These are phyloP conservation scores for Mycena latifolia DNA, from an alignment of 768 basidiomycete species.

Conservation along the genomic window DNA sequence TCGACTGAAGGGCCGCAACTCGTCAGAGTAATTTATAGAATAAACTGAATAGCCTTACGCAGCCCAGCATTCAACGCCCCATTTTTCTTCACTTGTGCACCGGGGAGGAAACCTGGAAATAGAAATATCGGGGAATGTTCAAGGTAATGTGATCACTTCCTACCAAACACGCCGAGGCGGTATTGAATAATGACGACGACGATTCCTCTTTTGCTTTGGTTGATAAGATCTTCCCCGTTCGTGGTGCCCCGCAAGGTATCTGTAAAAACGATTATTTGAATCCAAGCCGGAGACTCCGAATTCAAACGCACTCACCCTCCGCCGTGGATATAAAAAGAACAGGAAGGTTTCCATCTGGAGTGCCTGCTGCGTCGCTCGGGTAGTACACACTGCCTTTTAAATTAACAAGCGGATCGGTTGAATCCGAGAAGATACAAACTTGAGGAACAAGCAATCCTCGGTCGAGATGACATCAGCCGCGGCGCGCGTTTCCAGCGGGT, in stretches of 20 bases:
- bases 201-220: neutral
- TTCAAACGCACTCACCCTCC: neutral
- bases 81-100: too few species aligned
- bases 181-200: too few species aligned
- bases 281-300: neutral
- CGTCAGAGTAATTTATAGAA: too few species aligned
- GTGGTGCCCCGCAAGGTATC: conserved; percentile 48
- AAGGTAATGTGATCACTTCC: too few species aligned
- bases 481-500: conserved; percentile 15
- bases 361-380: conserved; percentile 44
- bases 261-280: conserved; percentile 42
- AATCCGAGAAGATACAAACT: conserved; percentile 36
- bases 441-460: conserved; percentile 50
- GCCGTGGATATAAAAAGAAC: conserved; percentile 58
- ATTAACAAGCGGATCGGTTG: neutral
- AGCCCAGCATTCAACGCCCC: too few species aligned
- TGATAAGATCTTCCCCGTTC: conserved; percentile 52
- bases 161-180: too few species aligned
- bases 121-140: too few species aligned
- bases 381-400: conserved; percentile 48
- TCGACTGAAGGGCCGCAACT: neutral
- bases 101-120: too few species aligned
- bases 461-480: conserved; percentile 18
- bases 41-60: too few species aligned
- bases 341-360: conserved; percentile 43